A percentile compares a stretch with the other conserved stretches of the same genome.
Conservation (phyloP, 257 asterid genomes). For the Solanum sitiens region DNA sequence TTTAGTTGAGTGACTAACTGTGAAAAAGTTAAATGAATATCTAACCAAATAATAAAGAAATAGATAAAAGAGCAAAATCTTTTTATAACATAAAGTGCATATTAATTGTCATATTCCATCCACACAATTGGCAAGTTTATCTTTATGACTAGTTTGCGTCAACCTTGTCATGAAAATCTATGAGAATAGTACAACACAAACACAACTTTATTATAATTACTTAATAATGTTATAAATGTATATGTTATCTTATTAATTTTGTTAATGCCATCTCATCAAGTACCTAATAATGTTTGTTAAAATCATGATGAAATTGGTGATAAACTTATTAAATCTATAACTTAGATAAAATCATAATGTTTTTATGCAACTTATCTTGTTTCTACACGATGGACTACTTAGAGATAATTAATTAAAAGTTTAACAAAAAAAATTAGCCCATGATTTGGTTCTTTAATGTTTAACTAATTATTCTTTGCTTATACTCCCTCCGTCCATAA, state of each 20-base stretch:
- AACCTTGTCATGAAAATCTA: neutral
- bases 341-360: slow-evolving; percentile 4
- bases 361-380: slow-evolving; percentile 1
- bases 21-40: neutral
- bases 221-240: neutral
- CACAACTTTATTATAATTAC: neutral
- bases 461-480: neutral
- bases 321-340: neutral
- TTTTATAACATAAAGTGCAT: neutral
- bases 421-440: neutral
- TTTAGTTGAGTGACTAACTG: too few species aligned
- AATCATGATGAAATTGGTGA: neutral
- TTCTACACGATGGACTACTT: neutral
- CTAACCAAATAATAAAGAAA: neutral
- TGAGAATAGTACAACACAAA: neutral
- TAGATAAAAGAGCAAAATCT: neutral
- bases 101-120: neutral
- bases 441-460: neutral
- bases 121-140: neutral
- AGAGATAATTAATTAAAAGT: neutral
- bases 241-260: neutral
- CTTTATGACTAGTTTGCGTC: neutral
- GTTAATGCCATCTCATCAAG: neutral
- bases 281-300: slow-evolving; percentile 5
- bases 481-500: neutral